Percentiles rank a stretch among this genome's conserved stretches.
Conservation (phyloP, 2,329 filamentous ascomycete species). For the Ascocoryne sarcoides region DNA sequence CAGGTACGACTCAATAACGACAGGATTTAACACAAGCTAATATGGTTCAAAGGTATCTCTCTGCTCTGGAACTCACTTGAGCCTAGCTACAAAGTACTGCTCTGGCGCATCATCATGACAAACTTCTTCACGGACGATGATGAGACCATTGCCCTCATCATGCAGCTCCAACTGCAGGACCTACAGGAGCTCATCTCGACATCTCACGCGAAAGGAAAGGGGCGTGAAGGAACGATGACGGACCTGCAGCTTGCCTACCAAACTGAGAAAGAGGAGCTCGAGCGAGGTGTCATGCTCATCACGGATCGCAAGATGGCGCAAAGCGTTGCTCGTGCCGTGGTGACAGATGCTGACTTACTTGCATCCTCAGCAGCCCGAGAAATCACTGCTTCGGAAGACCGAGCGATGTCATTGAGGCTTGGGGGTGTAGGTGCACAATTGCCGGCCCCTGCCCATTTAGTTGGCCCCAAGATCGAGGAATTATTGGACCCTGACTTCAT, state of each 20-base stretch:
- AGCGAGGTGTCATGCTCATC: constrained; percentile 4
- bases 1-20: no score
- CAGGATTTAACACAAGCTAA: no score
- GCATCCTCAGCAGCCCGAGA: background rate
- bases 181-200: background rate
- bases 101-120: no score
- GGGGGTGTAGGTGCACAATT: background rate
- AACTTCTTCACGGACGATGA: constrained; percentile 3
- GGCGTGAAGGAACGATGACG: constrained; percentile 1
- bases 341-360: background rate
- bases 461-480: background rate
- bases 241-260: constrained; percentile 8
- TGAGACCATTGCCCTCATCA: constrained; percentile 3
- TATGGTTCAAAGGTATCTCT: no score
- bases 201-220: constrained; percentile 6
- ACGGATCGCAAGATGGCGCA: constrained; percentile 2
- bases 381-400: background rate
- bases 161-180: constrained; percentile 9
- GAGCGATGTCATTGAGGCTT: background rate
- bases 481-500: background rate
- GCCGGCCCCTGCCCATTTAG: no score
- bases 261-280: constrained; percentile 9
- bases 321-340: background rate
- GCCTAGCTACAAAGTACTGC: no score
- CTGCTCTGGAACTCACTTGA: no score